phyloP scores from a whole-genome alignment of 495 filamentous ascomycete genomes.

The Podospora conica region DNA sequence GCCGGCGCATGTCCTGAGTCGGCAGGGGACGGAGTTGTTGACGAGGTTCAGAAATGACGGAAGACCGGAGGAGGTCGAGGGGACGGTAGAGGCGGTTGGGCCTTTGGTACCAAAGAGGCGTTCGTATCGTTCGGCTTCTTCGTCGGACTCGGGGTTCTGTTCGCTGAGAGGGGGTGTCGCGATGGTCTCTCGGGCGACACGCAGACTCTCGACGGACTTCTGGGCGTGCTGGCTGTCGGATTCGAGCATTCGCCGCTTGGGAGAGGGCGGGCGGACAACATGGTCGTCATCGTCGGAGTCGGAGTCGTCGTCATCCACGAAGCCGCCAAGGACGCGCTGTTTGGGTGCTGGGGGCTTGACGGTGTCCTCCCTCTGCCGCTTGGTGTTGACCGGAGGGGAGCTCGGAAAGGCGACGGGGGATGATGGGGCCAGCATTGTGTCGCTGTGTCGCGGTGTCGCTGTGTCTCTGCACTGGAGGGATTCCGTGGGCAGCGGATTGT shows the following conservation, averaged over 20 bases:
- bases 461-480: background rate
- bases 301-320: slow-evolving; percentile 44
- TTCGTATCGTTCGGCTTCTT: slow-evolving; percentile 24
- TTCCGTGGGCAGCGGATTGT: background rate
- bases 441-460: background rate
- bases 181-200: background rate
- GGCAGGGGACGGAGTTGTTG: slow-evolving; percentile 25
- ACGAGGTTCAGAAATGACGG: no score
- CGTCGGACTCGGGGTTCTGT: slow-evolving; percentile 13
- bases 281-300: slow-evolving; percentile 32
- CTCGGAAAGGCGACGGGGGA: slow-evolving; percentile 54
- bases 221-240: slow-evolving; percentile 8
- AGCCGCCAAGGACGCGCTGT: slow-evolving; percentile 34
- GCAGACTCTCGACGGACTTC: background rate
- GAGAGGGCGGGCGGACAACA: slow-evolving; percentile 22
- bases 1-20: slow-evolving; percentile 62
- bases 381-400: slow-evolving; percentile 44
- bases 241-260: slow-evolving; percentile 35
- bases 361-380: slow-evolving; percentile 26
- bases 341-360: slow-evolving; percentile 10
- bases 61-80: slow-evolving; percentile 4
- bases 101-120: slow-evolving; percentile 21
- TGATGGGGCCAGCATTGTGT: slow-evolving; percentile 43
- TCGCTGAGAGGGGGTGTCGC: slow-evolving; percentile 19
- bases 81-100: background rate